phyloP scores from a whole-genome alignment of 768 basidiomycete genomes.

The Antrodiella citrinella region DNA sequence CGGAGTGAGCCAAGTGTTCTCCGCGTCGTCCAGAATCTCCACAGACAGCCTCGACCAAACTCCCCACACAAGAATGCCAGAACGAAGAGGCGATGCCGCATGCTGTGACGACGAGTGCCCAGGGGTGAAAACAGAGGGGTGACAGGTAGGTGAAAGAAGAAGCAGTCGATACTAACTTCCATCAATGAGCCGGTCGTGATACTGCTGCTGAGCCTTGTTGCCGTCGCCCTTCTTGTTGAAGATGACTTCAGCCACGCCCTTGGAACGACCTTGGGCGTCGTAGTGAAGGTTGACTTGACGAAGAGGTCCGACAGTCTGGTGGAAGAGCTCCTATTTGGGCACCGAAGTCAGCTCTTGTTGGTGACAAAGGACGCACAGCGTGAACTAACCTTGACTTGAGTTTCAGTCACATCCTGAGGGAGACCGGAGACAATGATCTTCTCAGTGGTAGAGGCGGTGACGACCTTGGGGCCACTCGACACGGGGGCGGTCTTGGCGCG shows the following conservation, averaged over 20 bases:
- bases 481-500: conserved; percentile 44
- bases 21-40: too few relatives aligned
- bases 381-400: conserved; percentile 77
- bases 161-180: conserved; percentile 92
- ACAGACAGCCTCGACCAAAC: too few relatives aligned
- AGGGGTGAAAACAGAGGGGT: conserved; percentile 7
- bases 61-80: too few relatives aligned
- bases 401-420: conserved; percentile 87
- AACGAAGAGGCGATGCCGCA: not conserved
- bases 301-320: conserved; percentile 81
- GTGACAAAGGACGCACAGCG: conserved; percentile 1
- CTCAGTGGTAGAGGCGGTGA: conserved; percentile 43
- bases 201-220: conserved; percentile 84
- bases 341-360: not conserved
- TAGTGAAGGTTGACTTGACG: conserved; percentile 80
- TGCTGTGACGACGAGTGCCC: conserved; percentile 6
- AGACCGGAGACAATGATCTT: conserved; percentile 97
- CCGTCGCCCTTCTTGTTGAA: conserved; percentile 87
- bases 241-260: conserved; percentile 81
- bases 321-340: conserved; percentile 76
- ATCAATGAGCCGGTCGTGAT: conserved; percentile 99
- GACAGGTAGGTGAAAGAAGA: conserved; percentile 21
- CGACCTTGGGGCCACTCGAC: conserved; percentile 29
- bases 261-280: conserved; percentile 79
- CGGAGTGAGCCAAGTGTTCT: too few relatives aligned